phyloP scores from a whole-genome alignment of 208 protist species.

The Crithidia bombi region DNA sequence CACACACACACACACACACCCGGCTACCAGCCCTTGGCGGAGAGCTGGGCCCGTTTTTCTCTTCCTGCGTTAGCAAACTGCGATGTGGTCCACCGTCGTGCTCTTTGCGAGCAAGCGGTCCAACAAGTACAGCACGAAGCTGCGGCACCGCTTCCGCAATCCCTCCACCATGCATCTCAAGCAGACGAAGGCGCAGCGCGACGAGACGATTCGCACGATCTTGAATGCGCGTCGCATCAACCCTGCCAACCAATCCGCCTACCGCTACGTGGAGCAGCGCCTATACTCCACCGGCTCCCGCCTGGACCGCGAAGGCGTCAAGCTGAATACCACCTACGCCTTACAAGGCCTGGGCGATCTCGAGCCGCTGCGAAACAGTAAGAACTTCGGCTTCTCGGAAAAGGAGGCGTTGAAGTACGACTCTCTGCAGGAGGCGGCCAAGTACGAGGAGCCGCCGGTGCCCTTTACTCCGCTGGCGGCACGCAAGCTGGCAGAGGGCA shows the following conservation, averaged over 20 bases:
- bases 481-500: conserved; percentile 84
- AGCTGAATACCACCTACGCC: conserved; percentile 84
- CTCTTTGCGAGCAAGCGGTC: conserved; percentile 47
- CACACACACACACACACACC: too few species aligned
- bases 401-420: conserved; percentile 84
- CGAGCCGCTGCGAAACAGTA: conserved; percentile 86
- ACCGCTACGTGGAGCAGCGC: conserved; percentile 81
- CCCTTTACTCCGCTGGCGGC: conserved; percentile 84
- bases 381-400: conserved; percentile 84
- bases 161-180: conserved; percentile 66
- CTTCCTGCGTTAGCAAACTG: too few species aligned
- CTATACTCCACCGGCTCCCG: conserved; percentile 81
- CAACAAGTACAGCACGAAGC: conserved; percentile 68
- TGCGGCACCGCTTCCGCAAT: conserved; percentile 81
- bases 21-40: too few species aligned
- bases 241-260: conserved; percentile 54
- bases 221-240: conserved; percentile 49
- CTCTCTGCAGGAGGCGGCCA: conserved; percentile 56
- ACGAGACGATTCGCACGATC: conserved; percentile 74
- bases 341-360: conserved; percentile 90
- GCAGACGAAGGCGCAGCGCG: conserved; percentile 77
- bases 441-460: conserved; percentile 76
- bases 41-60: too few species aligned
- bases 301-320: conserved; percentile 81
- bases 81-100: conserved; percentile 24